These are phyloP conservation scores for Mycena metata DNA, from an alignment of 768 basidiomycete species.

Conservation along the genomic window DNA sequence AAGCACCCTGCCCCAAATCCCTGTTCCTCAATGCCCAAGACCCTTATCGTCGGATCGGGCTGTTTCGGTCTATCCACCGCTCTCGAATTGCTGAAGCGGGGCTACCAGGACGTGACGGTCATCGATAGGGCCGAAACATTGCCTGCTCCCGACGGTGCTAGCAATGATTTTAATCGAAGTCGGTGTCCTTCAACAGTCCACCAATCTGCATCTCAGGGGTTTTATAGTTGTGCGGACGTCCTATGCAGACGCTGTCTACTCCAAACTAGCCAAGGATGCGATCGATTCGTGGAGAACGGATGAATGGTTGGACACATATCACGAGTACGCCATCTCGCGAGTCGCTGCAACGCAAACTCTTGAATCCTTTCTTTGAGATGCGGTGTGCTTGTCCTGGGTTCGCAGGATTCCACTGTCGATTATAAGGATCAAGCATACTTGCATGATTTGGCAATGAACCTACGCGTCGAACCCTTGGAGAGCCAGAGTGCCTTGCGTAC, in stretches of 20 bases:
- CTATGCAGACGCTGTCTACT: slow-evolving; percentile 78
- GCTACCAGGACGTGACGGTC: slow-evolving; percentile 78
- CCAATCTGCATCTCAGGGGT: neutral
- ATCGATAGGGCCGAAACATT: slow-evolving; percentile 78
- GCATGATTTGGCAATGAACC: slow-evolving; percentile 75
- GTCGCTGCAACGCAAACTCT: neutral
- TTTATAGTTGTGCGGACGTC: slow-evolving; percentile 78
- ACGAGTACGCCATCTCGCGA: slow-evolving; percentile 70
- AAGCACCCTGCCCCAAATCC: neutral
- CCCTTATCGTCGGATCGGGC: slow-evolving; percentile 85
- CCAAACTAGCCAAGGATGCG: slow-evolving; percentile 81
- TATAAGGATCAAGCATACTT: slow-evolving; percentile 69
- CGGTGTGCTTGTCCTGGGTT: slow-evolving; percentile 74
- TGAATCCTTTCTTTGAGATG: slow-evolving; percentile 58
- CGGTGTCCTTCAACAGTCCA: slow-evolving; percentile 18
- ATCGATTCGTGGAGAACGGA: slow-evolving; percentile 80
- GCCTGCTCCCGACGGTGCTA: slow-evolving; percentile 88
- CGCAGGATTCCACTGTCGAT: slow-evolving; percentile 44
- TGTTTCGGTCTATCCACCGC: slow-evolving; percentile 92
- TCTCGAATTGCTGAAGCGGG: slow-evolving; percentile 77
- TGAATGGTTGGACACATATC: slow-evolving; percentile 82
- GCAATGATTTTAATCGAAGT: slow-evolving; percentile 68
- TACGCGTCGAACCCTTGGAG: slow-evolving; percentile 58
- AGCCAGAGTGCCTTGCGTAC: slow-evolving; percentile 57
- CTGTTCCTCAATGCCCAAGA: slow-evolving; percentile 49